phyloP scores from a whole-genome alignment of 1,284 basidiomycete species.

The Marasmius tenuissimus region DNA sequence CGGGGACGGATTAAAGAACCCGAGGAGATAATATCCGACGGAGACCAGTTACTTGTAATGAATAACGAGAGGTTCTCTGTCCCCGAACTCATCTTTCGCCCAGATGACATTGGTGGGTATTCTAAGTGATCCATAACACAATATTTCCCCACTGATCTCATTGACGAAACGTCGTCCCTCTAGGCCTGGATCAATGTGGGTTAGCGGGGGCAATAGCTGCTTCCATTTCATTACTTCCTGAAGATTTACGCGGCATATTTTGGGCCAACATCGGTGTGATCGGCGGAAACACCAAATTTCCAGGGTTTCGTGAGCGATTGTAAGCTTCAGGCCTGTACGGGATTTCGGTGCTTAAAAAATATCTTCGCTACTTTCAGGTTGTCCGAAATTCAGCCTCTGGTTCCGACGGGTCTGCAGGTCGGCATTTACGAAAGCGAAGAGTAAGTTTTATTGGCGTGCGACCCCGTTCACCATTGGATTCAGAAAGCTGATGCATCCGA shows the following conservation, averaged over 20 bases:
- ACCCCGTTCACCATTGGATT: constrained; percentile 1
- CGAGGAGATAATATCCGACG: constrained; percentile 52
- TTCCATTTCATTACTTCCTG: constrained; percentile 73
- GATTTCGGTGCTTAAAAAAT: background rate
- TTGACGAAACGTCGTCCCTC: background rate
- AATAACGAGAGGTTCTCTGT: constrained; percentile 88
- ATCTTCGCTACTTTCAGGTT: constrained; percentile 35
- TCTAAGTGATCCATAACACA: constrained; percentile 5
- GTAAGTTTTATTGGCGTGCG: constrained; percentile 45
- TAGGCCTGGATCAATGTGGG: constrained; percentile 82
- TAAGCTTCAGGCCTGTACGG: constrained; percentile 33
- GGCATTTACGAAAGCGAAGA: constrained; percentile 69
- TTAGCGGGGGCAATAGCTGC: constrained; percentile 74
- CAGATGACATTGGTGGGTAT: constrained; percentile 80
- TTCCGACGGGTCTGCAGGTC: constrained; percentile 76
- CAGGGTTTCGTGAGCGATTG: constrained; percentile 77
- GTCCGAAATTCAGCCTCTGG: constrained; percentile 75
- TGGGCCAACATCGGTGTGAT: constrained; percentile 92
- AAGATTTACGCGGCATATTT: constrained; percentile 85
- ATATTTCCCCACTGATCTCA: constrained; percentile 4
- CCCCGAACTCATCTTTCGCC: constrained; percentile 87
- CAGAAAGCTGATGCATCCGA: background rate
- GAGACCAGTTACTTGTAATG: constrained; percentile 84
- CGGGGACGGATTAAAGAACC: constrained; percentile 64
- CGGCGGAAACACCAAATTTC: constrained; percentile 80